phyloP scores from a whole-genome alignment of 345 rosid species.

The Eucalyptus curtisii region DNA sequence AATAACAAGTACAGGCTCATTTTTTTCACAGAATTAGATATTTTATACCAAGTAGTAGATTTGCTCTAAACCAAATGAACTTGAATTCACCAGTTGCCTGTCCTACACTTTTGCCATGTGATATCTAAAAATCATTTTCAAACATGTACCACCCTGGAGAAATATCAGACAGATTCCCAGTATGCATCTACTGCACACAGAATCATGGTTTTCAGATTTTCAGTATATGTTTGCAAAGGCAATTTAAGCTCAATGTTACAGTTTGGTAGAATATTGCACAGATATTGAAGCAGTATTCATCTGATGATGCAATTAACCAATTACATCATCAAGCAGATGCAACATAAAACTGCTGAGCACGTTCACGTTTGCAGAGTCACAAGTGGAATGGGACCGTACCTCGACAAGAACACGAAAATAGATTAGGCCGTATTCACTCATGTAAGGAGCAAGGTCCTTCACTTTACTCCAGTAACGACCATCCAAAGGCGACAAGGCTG shows the following conservation, averaged over 20 bases:
- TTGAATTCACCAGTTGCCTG: neutral
- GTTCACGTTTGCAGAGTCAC: neutral
- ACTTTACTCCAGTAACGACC: conserved; percentile 92
- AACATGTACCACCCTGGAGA: neutral
- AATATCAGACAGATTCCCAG: neutral
- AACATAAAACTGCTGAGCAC: neutral
- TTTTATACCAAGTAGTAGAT: neutral
- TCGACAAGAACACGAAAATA: conserved; percentile 77
- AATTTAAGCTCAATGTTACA: neutral
- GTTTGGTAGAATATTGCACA: neutral
- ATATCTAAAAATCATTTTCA: neutral
- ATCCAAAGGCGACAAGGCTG: conserved; percentile 85
- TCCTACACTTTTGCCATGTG: neutral
- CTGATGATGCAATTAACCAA: neutral
- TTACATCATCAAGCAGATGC: neutral
- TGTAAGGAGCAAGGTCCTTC: conserved; percentile 67
- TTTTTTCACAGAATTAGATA: neutral
- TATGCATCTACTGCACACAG: neutral
- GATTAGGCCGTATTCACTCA: conserved; percentile 87
- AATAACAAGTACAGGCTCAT: neutral
- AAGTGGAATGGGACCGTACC: conserved; percentile 14
- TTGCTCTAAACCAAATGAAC: neutral
- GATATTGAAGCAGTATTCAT: neutral
- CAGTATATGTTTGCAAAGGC: neutral
- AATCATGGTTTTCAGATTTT: neutral